Evolutionary conservation across 176 grass and related monocot species (phyloP), one percentile per base, ranked within the genome.

Genomic region (Phoenix roebelenii): DNA sequence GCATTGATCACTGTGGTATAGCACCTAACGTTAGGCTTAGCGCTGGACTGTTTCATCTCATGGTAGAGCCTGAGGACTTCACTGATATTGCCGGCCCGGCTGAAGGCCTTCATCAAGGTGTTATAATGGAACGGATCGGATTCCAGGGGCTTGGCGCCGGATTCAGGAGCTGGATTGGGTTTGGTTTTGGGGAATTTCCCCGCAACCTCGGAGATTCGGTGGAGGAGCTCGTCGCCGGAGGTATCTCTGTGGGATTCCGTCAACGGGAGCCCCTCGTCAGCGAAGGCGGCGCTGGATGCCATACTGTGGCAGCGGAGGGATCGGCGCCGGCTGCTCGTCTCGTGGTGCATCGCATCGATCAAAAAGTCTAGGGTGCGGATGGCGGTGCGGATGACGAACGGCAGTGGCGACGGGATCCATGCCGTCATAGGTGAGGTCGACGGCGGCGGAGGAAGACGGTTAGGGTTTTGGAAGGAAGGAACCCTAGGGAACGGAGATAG

Each of bases 1-100:
- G 93, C 81, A 18, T 83, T 67, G 64, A 97, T 82, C 24, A 77
- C 87, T 12, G 79, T 80, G 62, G 72, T 73, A 72, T 97, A 97
- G 62, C 80, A 88, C 58, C 18, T 57, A 26, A 63, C 76, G 5
- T 83, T 82, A 25, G 93, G 83, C 15, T 52, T 30, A 61, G 78
- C 83, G 12, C 57, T 52, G 5, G 77, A 35, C 17, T 54, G 50
- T 22, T 76, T 64, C 59, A 70, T 54, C 29, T 79, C 58, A 61
- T 82, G 79, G 82, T 88, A 84, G 64, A 75, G 78, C 59, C 84
- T 68, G 22, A 97, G 75, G 75, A 97, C 72, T 65, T 69, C 72
- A 18, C 85, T 65, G 51, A 61, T 69, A 55, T 88, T 61, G 23
- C 85, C 82, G n/a, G 78, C 73, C 15, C 64, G 26, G 30, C 87